Evolutionary conservation across 176 grass and related monocot species (phyloP).

Genomic region (Bromus sterilis): DNA sequence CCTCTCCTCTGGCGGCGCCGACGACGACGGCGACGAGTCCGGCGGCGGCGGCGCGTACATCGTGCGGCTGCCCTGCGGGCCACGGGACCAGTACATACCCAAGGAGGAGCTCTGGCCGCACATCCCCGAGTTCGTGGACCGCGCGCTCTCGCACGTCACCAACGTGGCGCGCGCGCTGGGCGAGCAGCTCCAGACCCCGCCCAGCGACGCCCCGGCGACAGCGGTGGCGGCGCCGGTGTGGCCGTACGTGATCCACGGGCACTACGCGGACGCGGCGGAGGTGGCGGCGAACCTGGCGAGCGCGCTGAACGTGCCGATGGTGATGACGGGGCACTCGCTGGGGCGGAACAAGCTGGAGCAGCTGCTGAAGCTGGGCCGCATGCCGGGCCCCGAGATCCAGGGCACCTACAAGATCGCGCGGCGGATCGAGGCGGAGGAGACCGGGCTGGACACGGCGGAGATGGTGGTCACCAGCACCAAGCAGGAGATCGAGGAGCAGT

Average conservation of each 20-base stretch:
- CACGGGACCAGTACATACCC: constrained; percentile 65
- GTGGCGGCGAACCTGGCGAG: constrained; percentile 56
- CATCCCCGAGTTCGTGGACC: constrained; percentile 93
- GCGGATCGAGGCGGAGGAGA: constrained; percentile 80
- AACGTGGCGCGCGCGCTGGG: constrained; percentile 68
- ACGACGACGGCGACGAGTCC: background rate
- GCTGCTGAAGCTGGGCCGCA: constrained; percentile 57
- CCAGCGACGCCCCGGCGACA: background rate
- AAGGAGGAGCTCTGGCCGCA: constrained; percentile 93
- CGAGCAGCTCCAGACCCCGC: constrained; percentile 25
- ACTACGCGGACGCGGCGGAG: constrained; percentile 94
- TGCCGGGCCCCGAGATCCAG: constrained; percentile 60
- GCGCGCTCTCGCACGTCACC: constrained; percentile 77
- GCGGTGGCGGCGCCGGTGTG: constrained; percentile 19
- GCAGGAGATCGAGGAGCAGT: constrained; percentile 98
- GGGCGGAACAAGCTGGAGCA: constrained; percentile 98
- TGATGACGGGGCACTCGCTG: constrained; percentile 92
- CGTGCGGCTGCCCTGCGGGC: constrained; percentile 80
- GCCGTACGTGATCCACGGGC: constrained; percentile 86
- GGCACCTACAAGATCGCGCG: constrained; percentile 61
- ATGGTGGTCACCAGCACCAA: constrained; percentile 89
- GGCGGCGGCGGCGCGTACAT: constrained; percentile 67
- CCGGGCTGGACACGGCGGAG: constrained; percentile 61
- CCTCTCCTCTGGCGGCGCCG: background rate
- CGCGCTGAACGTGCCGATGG: constrained; percentile 77